Evolutionary conservation across 768 basidiomycete species (phyloP).

Genomic region (Collybia sp.): DNA sequence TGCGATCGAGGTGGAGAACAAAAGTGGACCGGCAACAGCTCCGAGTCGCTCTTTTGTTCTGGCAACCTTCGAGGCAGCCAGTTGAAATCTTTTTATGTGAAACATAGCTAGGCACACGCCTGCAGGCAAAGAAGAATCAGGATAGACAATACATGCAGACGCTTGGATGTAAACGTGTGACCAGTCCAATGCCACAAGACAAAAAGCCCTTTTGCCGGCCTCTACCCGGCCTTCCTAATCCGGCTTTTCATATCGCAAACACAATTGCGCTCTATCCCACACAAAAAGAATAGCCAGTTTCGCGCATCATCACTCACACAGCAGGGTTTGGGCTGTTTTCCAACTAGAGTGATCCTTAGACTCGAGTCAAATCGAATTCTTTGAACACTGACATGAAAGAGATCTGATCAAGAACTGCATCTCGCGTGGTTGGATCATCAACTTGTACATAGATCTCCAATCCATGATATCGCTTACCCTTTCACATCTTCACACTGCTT

Average conservation of each 20-base stretch:
- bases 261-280: constrained; percentile 11
- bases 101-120: constrained; percentile 2
- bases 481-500: no score
- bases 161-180: constrained; percentile 7
- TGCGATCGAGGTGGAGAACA: constrained; percentile 12
- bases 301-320: no score
- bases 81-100: constrained; percentile 9
- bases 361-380: no score
- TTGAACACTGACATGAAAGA: no score
- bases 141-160: constrained; percentile 18
- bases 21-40: constrained; percentile 11
- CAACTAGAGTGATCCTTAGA: no score
- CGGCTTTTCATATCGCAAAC: constrained; percentile 11
- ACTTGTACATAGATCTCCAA: no score
- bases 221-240: constrained; percentile 14
- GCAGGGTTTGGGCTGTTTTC: no score
- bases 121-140: constrained; percentile 10
- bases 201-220: constrained; percentile 14
- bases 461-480: no score
- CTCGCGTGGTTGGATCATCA: no score
- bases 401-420: no score
- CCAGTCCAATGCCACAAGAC: constrained; percentile 13
- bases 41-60: constrained; percentile 16
- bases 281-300: constrained; percentile 12
- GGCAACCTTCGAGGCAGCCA: constrained; percentile 1